Evolutionary conservation across 768 basidiomycete genomes (phyloP), one percentile per base, ranked within the genome.

Genomic region (Guyanaporus albipodus): DNA sequence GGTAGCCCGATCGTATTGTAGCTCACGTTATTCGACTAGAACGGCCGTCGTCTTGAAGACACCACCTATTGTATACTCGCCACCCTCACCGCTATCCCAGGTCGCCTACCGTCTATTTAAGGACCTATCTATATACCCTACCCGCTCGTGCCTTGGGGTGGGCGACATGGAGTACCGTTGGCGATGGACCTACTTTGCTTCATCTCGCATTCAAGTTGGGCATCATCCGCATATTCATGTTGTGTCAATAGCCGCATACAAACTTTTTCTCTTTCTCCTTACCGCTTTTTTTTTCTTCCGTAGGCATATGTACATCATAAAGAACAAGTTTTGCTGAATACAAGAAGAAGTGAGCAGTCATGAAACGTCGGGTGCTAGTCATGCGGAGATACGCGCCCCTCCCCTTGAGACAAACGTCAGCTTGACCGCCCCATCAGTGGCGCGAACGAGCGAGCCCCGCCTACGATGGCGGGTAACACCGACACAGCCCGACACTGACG

Each of bases 1-100:
- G 83, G 83, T 85, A 73, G 72, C 59, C 4, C 17, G 9, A 1
- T 38, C 31, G 21, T 58, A 53, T 54, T 58, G 59, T 62, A 50
- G 42, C 40, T 48, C 49, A 46, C 44, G 27, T 51, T 42, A 66
- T 55, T 48, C 54, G 44, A 28, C 48, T 57, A 63, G 60, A 63
- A 19, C 23, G n/a, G n/a, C n/a, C 12, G 15, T 43, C 59, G 60
- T 64, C 64, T 68, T 45, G 67, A 68, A 31, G 64, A 60, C 58
- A 60, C 46, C 15, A 1, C 2, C 2, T 53, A 62, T 57, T 58
- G 50, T 61, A 60, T 55, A 44, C 49, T 49, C 49, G 49, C 56
- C 61, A 26, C 35, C 24, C 8, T 24, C 49, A 38, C 29, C 27
- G 29, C 34, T 44, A 10, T 38, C 21, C 48, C 42, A 26, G n/a